Base-by-base conservation (phyloP, 1,284 basidiomycete species). In the Exobasidium rhododendri region DNA sequence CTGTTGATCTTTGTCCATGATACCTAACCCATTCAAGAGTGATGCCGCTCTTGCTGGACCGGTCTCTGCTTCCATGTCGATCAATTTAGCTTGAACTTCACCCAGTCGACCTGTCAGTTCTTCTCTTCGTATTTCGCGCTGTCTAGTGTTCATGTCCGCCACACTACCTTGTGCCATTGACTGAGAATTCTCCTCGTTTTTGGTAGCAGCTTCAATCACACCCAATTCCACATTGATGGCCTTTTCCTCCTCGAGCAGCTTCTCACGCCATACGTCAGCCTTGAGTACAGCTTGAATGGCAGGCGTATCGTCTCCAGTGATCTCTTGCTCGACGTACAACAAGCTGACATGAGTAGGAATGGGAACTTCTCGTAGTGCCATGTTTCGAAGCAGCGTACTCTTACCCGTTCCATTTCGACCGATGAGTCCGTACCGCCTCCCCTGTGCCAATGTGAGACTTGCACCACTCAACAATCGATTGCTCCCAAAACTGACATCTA, bases 21-120 rank as follows among this genome's bases (percentile, higher is more conserved):
- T 97, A 13, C 94, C 94, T 29, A 98, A 85, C 58, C 93, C 94
- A 46, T 91, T 92, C 52, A 98, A 84, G 29, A 97, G 83, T 5
- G 90, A 85, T 4, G 92, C 92, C 20, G 96, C 96, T 64, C 96
- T 83, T 3, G 92, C 89, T 10, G 96, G 96, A 3, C 94, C 96
- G 69, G 90, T 94, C 78, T 93, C 94, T 2, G 94, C 94, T 71
- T 98, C 96, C 89, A 98, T 98, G 54, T 98, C 96, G 40, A 94
- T 87, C 52, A 98, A 82, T 59, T 90, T 86, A 58, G 89, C 83
- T 77, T 98, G 96, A 10, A 97, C 89, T 69, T 98, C 96, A 1
- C 91, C 88, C n/a, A 98, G 81, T 54, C 93, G 85, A 1, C 86
- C 84, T 2, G 88, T 86, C 1, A 92, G 85, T 70, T 97, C 94